Evolutionary conservation across 2,329 filamentous ascomycete species (phyloP), one percentile per base, ranked within the genome.

Genomic region (Ascosphaera aggregata): DNA sequence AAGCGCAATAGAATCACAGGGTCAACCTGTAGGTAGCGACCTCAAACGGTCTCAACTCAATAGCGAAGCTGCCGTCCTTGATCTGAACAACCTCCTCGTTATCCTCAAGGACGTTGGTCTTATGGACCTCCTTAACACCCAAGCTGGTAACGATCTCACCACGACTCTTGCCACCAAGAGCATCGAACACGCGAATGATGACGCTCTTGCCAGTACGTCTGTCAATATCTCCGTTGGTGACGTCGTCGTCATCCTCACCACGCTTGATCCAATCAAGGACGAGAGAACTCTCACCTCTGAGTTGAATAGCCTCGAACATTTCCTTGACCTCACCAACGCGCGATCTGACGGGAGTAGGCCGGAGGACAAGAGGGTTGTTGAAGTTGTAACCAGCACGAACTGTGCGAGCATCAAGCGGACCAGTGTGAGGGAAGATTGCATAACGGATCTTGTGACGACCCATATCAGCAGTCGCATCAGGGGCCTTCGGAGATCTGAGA

Each of bases 401-500:
- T 1, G 84, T 93, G 15, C 67, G 65, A 30, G 74, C 62, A 36
- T 76, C 72, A 3, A 95, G 65, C 1, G 65, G 57, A 2, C 84
- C 85, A 18, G 67, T 54, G 55, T 95, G 86, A 2, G 86, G 86
- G 47, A 94, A 65, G 47, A 95, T 84, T 17, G 81, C 85, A 69
- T 86, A 95, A 44, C 79, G 76, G 48, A 94, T 91, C 44, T 67
- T 67, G 55, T 95, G 86, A 34, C 65, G 68, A 39, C 82, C 86
- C 84, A 95, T 94, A 54, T 95, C 86, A 32, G 86, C 86, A 50
- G 93, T 76, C 4, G 73, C 84, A 54, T 95, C 86, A 1, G 86
- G 86, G 0, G 86, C 85, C 54, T 95, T 95, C 17, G 86, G 80
- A 4, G 84, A 75, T 32, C 86, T 75, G 15, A 94, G 68, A 16